phyloP scores from a whole-genome alignment of 106 monocot species.

The Dendrobium huoshanense region DNA sequence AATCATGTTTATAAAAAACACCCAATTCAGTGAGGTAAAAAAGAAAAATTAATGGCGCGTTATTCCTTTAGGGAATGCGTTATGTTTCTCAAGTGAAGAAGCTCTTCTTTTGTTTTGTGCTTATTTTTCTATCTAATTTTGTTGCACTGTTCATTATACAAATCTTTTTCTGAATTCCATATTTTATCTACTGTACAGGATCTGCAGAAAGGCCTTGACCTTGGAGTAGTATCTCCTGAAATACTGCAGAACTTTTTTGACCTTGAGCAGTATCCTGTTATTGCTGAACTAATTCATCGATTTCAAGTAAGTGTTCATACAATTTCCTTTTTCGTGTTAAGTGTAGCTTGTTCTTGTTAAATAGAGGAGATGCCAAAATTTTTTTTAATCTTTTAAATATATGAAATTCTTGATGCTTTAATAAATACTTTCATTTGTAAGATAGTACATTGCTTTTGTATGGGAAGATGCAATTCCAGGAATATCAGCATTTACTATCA shows the following conservation, averaged over 20 bases:
- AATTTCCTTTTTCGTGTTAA: background rate
- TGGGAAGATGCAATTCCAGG: background rate
- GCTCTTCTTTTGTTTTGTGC: background rate
- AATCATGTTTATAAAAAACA: too few relatives aligned
- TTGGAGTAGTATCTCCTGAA: constrained; percentile 91
- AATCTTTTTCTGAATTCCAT: background rate
- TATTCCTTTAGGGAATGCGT: background rate
- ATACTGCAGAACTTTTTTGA: constrained; percentile 95
- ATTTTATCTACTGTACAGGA: constrained; percentile 43
- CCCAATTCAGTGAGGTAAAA: too few relatives aligned
- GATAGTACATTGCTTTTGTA: background rate
- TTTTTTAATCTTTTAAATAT: background rate
- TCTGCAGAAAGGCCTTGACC: constrained; percentile 89
- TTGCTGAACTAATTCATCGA: constrained; percentile 76
- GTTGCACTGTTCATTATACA: background rate
- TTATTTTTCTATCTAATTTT: background rate
- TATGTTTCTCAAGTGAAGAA: background rate
- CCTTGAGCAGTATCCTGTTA: constrained; percentile 87
- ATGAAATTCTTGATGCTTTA: background rate
- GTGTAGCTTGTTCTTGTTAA: background rate
- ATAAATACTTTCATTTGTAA: background rate
- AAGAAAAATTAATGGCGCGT: background rate
- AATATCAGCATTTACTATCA: background rate
- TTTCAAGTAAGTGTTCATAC: constrained; percentile 58
- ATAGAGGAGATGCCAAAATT: background rate